Evolutionary conservation across 805 yeast species (phyloP).

Genomic region (Pichia nakasei): DNA sequence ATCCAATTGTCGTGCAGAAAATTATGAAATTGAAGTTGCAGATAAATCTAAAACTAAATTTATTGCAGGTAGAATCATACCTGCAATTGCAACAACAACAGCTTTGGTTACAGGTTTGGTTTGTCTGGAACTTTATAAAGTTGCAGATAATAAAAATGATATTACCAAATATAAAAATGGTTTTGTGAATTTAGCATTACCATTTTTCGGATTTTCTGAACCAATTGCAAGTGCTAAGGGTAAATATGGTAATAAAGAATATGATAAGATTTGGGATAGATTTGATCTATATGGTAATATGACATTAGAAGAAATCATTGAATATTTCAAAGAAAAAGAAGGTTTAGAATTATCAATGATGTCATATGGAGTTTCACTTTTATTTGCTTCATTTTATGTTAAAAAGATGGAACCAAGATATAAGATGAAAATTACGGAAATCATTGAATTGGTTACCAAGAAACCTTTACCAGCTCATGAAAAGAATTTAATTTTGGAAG

Average conservation of each 20-base stretch:
- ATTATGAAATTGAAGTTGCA: conserved; percentile 81
- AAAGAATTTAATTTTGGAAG: conserved; percentile 74
- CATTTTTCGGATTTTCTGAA: conserved; percentile 95
- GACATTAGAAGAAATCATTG: conserved; percentile 29
- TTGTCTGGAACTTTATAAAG: conserved; percentile 85
- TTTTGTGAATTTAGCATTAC: conserved; percentile 82
- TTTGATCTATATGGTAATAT: conserved; percentile 74
- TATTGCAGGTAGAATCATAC: conserved; percentile 96
- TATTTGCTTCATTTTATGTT: conserved; percentile 91
- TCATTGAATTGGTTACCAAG: conserved; percentile 80
- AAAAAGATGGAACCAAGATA: conserved; percentile 78
- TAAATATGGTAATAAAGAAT: conserved; percentile 65
- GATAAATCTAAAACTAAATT: conserved; percentile 88
- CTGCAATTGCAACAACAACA: conserved; percentile 99
- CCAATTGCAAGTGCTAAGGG: conserved; percentile 83
- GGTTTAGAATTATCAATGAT: conserved; percentile 87
- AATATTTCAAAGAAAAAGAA: conserved; percentile 66
- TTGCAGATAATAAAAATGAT: conserved; percentile 63
- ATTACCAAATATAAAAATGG: conserved; percentile 90
- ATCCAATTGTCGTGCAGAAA: conserved; percentile 90
- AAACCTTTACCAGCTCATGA: conserved; percentile 68
- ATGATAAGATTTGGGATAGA: conserved; percentile 93
- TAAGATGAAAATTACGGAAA: conserved; percentile 55
- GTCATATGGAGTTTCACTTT: conserved; percentile 79
- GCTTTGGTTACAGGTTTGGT: conserved; percentile 94